These are phyloP conservation scores for Cadophora luteo-olivacea DNA, from an alignment of 2,329 filamentous ascomycete genomes.

Conservation along the genomic window DNA sequence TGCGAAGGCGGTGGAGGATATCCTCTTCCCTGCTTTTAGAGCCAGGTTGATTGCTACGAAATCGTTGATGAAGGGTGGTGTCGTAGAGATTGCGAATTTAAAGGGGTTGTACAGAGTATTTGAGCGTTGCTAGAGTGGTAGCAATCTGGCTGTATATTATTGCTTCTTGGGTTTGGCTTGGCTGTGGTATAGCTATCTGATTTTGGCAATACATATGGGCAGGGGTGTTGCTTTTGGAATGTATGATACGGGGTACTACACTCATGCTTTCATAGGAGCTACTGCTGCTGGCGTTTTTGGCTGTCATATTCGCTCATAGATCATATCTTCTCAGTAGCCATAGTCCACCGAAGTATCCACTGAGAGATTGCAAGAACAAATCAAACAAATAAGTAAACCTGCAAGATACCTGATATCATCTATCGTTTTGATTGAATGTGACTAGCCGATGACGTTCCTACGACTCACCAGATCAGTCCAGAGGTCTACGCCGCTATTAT, in stretches of 20 bases:
- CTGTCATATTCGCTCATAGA: slow-evolving; percentile 16
- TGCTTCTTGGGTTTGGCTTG: slow-evolving; percentile 9
- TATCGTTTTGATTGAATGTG: slow-evolving; percentile 35
- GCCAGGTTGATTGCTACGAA: slow-evolving; percentile 82
- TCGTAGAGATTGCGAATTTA: slow-evolving; percentile 88
- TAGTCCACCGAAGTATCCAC: slow-evolving; percentile 14
- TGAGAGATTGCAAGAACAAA: not conserved
- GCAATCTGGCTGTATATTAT: slow-evolving; percentile 6
- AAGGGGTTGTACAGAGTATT: slow-evolving; percentile 95
- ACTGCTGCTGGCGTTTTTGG: slow-evolving; percentile 15
- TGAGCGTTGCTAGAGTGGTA: slow-evolving; percentile 75
- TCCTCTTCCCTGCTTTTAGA: slow-evolving; percentile 90
- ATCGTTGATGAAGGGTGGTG: slow-evolving; percentile 72
- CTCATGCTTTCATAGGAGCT: not conserved
- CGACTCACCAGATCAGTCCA: slow-evolving; percentile 25
- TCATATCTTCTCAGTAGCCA: slow-evolving; percentile 20
- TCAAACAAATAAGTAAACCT: not conserved
- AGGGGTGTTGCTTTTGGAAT: not conserved
- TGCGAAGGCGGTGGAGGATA: slow-evolving; percentile 78
- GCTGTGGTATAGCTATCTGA: not conserved
- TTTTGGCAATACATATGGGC: not conserved
- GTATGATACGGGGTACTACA: not conserved
- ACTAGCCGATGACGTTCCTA: slow-evolving; percentile 33
- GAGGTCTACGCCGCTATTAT: slow-evolving; percentile 43
- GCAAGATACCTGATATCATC: slow-evolving; percentile 33